phyloP scores from a whole-genome alignment of 1,284 basidiomycete species.

The Heliocybe sulcata region DNA sequence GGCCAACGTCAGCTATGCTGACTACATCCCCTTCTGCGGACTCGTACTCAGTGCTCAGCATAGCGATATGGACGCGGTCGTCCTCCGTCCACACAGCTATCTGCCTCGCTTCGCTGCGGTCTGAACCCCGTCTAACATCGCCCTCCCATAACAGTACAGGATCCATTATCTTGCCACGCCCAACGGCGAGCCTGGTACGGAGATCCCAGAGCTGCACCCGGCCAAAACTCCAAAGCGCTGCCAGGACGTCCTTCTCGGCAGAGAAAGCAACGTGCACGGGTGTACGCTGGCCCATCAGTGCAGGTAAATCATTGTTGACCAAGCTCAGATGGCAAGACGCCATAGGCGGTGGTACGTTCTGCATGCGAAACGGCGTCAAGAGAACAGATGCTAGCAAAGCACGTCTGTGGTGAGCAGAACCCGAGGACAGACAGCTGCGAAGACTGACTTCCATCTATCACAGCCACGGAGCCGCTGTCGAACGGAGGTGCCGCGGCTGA shows the following conservation, averaged over 20 bases:
- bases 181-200: conserved; percentile 53
- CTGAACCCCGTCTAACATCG: conserved; percentile 12
- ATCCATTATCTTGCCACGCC: conserved; percentile 55
- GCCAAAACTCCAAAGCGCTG: conserved; percentile 62
- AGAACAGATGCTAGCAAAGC: conserved; percentile 54
- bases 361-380: conserved; percentile 87
- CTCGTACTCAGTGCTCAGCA: background rate
- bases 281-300: conserved; percentile 26
- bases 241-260: conserved; percentile 48
- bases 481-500: conserved; percentile 58
- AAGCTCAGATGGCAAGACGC: conserved; percentile 59
- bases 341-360: conserved; percentile 97
- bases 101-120: conserved; percentile 1
- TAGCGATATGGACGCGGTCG: background rate
- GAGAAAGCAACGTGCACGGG: conserved; percentile 71
- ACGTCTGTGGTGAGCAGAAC: background rate
- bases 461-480: conserved; percentile 83
- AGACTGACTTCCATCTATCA: conserved; percentile 82
- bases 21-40: conserved; percentile 3
- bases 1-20: conserved; percentile 8
- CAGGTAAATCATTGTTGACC: background rate
- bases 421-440: background rate
- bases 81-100: background rate
- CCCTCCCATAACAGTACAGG: conserved; percentile 47
- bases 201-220: conserved; percentile 65